A percentile compares a stretch with the other conserved stretches of the same genome.
Evolutionary conservation across 2,329 filamentous ascomycete genomes (phyloP).

Genomic region (Mycogone perniciosa): DNA sequence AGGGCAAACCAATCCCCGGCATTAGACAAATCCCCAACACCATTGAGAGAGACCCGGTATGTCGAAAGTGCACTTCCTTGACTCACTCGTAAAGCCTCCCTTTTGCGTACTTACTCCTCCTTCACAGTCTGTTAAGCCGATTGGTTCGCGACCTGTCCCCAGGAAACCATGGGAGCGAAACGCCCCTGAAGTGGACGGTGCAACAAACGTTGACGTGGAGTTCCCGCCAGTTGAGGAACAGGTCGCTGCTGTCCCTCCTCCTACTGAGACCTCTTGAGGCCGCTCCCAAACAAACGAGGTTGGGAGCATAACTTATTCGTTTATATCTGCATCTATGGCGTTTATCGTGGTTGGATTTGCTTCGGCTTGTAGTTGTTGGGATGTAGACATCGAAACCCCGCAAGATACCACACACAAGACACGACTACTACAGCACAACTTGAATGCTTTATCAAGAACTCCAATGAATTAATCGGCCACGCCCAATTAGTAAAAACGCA

Average conservation of each 20-base stretch:
- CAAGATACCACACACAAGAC: background rate
- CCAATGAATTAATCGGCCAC: background rate
- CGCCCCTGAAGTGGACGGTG: conserved; percentile 17
- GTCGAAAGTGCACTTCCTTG: conserved; percentile 14
- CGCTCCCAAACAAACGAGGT: background rate
- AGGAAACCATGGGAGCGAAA: conserved; percentile 75
- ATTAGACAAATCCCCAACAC: conserved; percentile 83
- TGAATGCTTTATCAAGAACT: background rate
- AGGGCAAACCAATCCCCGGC: conserved; percentile 75
- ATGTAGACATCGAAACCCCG: background rate
- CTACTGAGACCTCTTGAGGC: background rate
- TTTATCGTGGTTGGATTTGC: background rate
- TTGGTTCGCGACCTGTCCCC: conserved; percentile 42
- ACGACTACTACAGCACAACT: background rate
- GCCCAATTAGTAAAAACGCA: background rate
- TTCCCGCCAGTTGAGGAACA: conserved; percentile 25
- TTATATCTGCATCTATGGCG: background rate
- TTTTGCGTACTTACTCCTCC: background rate
- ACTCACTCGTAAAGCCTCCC: background rate
- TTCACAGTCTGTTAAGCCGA: conserved; percentile 39
- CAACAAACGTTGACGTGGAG: conserved; percentile 27
- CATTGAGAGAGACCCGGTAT: conserved; percentile 63
- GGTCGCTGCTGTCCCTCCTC: background rate
- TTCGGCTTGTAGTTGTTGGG: background rate
- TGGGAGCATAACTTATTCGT: background rate